Percentiles rank a stretch among this genome's conserved stretches.
Conservation (phyloP, 1,284 basidiomycete genomes). For the Tilletia walkeri region DNA sequence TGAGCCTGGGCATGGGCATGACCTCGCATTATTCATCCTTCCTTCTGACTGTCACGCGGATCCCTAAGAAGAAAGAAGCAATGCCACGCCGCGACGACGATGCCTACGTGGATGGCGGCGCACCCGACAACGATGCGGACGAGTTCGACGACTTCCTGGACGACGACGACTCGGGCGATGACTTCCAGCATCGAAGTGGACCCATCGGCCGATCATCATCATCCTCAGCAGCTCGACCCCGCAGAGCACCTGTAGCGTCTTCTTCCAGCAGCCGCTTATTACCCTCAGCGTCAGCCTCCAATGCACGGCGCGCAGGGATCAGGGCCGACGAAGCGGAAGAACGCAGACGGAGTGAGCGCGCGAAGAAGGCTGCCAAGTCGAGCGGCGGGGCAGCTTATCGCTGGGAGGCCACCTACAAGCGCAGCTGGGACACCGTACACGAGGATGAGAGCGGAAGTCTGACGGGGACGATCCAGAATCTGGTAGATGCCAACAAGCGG, state of each 20-base stretch:
- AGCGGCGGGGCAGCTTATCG: constrained; percentile 64
- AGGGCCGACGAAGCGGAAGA: constrained; percentile 11
- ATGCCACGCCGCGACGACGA: constrained; percentile 31
- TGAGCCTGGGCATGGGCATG: too few relatives aligned
- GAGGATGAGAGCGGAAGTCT: constrained; percentile 92
- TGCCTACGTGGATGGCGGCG: constrained; percentile 32
- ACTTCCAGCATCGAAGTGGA: constrained; percentile 23
- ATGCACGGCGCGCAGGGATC: background rate
- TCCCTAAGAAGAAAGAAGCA: background rate
- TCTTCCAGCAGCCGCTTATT: constrained; percentile 22
- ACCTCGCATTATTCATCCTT: background rate
- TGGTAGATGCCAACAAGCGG: constrained; percentile 79
- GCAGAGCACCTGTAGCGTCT: constrained; percentile 19
- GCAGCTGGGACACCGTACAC: constrained; percentile 93
- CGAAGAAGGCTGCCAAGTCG: constrained; percentile 28
- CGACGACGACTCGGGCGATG: constrained; percentile 38
- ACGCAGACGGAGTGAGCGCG: background rate
- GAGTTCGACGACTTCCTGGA: constrained; percentile 38
- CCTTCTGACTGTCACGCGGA: background rate
- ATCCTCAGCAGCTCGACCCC: constrained; percentile 8
- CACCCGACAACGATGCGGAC: constrained; percentile 25
- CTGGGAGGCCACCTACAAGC: constrained; percentile 92
- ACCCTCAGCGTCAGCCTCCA: constrained; percentile 5
- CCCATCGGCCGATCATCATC: background rate
- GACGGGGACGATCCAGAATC: constrained; percentile 81